A percentile compares a stretch with the other conserved stretches of the same genome.
These are phyloP conservation scores for Starmera pachycereana DNA, from an alignment of 805 yeast species.

Conservation along the genomic window DNA sequence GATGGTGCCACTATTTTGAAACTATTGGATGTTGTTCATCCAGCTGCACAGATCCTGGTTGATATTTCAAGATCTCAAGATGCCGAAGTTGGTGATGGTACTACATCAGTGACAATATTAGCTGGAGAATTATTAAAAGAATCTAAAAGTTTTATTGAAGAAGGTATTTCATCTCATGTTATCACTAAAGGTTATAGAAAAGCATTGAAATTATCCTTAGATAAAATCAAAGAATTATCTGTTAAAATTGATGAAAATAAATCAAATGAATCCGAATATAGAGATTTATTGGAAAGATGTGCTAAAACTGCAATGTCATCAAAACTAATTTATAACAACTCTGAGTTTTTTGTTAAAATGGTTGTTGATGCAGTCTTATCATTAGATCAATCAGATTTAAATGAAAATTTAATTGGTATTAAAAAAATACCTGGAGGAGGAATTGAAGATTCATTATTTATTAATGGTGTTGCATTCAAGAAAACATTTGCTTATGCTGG, in stretches of 20 bases:
- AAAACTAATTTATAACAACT: constrained; percentile 78
- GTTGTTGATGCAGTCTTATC: constrained; percentile 91
- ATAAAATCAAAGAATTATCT: constrained; percentile 62
- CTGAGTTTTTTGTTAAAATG: constrained; percentile 88
- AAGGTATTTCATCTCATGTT: constrained; percentile 87
- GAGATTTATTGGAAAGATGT: constrained; percentile 77
- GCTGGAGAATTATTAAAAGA: constrained; percentile 95
- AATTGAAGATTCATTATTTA: constrained; percentile 83
- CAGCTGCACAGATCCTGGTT: constrained; percentile 94
- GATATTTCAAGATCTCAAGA: constrained; percentile 95
- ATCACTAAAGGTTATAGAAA: constrained; percentile 80
- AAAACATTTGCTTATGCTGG: constrained; percentile 98
- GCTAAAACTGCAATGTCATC: constrained; percentile 98
- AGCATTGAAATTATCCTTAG: constrained; percentile 71
- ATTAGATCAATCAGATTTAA: constrained; percentile 74
- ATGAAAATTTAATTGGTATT: constrained; percentile 86
- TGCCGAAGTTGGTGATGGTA: constrained; percentile 98
- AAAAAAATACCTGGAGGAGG: constrained; percentile 95
- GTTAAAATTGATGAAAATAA: constrained; percentile 51
- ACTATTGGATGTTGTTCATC: constrained; percentile 90
- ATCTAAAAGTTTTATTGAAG: constrained; percentile 84
- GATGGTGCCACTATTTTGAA: constrained; percentile 97
- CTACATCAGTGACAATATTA: constrained; percentile 87
- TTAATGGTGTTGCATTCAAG: constrained; percentile 94
- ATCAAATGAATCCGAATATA: constrained; percentile 39